Base-by-base conservation (phyloP, 1,284 basidiomycete species). In the Schizopora paradoxa region DNA sequence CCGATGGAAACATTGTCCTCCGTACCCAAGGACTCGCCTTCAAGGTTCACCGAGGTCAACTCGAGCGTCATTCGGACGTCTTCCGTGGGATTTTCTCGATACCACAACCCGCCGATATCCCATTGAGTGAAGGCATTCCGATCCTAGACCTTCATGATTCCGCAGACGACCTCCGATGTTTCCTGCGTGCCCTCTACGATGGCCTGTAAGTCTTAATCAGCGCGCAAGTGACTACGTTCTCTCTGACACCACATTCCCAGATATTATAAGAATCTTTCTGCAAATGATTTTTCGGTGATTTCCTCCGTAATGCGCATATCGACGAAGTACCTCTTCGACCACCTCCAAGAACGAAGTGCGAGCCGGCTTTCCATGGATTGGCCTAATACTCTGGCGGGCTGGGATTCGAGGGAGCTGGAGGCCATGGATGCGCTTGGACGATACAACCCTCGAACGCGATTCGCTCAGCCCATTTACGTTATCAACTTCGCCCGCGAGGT, bases 1-100 rank as follows among this genome's bases (percentile, higher is more conserved):
- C 64, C 0, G 83, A 86, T 55, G 83, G 83, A 4, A 86, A 85
- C 55, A 66, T 85, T 29, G 64, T 86, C 41, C 69, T 86, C 44
- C 59, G 82, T 37, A 69, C 76, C 1, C 72, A 70, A 0, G 61
- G 63, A 13, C 70, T 72, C 14, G 76, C 72, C 0, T 86, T 86
- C 70, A 85, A 81, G 52, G 78, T 86, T 2, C 84, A 86, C 55
- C 73, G 74, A 3, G 82, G 84, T 1, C 79, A 83, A 54, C 71
- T 86, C 21, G 72, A 73, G 47, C 73, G 84, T 5, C 84, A 85
- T 51, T 86, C 84, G 0, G 83, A 85, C 32, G 69, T 86, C 16
- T 86, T 86, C 58, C 67, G 68, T 44, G 77, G 74, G 48, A 63
- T 85, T 48, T 76, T 86, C 55, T 67, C 73, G 0, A 62, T 86